Base-by-base conservation (phyloP, 2,329 filamentous ascomycete genomes). In the Cladosporium sp. region DNA sequence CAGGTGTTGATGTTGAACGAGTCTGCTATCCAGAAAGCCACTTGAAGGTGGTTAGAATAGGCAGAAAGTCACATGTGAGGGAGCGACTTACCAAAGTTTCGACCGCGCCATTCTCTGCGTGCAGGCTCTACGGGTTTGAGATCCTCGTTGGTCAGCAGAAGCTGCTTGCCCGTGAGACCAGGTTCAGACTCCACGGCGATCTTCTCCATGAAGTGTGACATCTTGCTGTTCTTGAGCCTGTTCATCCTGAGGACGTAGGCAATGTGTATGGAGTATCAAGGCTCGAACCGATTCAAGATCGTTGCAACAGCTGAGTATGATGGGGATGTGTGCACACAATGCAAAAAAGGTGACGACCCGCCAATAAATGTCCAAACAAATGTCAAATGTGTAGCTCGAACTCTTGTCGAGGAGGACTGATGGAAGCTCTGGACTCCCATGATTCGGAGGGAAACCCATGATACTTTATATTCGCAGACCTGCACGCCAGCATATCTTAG, bases 1-100 rank as follows among this genome's bases (percentile, higher is more conserved):
- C 81, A 83, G 49, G 76, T 74, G 68, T 81, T 79, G 28, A 79
- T 79, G 60, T 80, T 81, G 68, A 82, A 92, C 0, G 88, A 90
- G 78, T 94, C 91, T 32, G 91, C 89, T 72, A 94, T 85, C 91
- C 91, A 94, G 76, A 95, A 76, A 16, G 88, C 91, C 48, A 96
- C 90, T 75, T 23, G 58, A 14, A 46, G 39, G 39, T n/a, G n/a
- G 39, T 46, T 46, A 46, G 39, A 3, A 11, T 13, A 13, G 39
- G 8, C 39, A 13, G 10, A 46, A 21, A 4, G 21, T 21, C 8
- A 11, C 10, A 4, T 46, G 39, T 11, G 39, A 3, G 39, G 16
- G 16, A 46, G 2, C 3, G 21, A 21, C 58, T 36, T 51, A 61
- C 58, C 58, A 43, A 93, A 97, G 78, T 96, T 96, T 87, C 90